phyloP scores from a whole-genome alignment of 2,329 filamentous ascomycete genomes.

The Colletotrichum somersetense region DNA sequence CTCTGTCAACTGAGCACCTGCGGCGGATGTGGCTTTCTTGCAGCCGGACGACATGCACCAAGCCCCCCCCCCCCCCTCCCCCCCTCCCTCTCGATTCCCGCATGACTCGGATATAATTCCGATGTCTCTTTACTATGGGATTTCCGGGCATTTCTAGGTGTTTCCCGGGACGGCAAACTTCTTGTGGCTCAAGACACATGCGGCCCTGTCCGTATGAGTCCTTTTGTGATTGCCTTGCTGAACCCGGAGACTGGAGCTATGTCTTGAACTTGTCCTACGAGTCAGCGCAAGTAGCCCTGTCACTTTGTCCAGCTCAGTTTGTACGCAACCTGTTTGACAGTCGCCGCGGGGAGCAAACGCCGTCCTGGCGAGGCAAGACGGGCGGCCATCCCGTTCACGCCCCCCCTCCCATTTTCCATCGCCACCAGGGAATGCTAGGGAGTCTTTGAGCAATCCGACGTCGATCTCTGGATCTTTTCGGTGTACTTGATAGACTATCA shows the following conservation, averaged over 20 bases:
- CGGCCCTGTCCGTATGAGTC: background rate
- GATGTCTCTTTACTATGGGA: background rate
- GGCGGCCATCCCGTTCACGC: background rate
- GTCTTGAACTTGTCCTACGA: background rate
- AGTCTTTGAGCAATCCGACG: background rate
- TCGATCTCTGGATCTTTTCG: background rate
- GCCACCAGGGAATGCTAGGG: no score
- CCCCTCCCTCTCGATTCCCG: background rate
- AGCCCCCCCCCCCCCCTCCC: no score
- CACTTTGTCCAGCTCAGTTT: background rate
- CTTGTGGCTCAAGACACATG: background rate
- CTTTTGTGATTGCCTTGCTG: background rate
- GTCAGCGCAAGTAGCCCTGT: no score
- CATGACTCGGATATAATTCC: background rate
- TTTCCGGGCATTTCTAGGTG: background rate
- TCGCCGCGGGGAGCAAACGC: conserved; percentile 21
- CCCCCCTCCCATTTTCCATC: background rate
- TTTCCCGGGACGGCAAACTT: background rate
- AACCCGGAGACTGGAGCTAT: no score
- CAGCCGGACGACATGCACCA: background rate
- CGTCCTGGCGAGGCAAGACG: background rate
- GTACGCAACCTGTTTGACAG: conserved; percentile 16
- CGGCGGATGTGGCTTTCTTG: background rate
- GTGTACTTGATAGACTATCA: background rate
- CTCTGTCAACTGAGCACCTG: background rate